phyloP scores from a whole-genome alignment of 2,329 filamentous ascomycete genomes.

The Exophiala bonariae region DNA sequence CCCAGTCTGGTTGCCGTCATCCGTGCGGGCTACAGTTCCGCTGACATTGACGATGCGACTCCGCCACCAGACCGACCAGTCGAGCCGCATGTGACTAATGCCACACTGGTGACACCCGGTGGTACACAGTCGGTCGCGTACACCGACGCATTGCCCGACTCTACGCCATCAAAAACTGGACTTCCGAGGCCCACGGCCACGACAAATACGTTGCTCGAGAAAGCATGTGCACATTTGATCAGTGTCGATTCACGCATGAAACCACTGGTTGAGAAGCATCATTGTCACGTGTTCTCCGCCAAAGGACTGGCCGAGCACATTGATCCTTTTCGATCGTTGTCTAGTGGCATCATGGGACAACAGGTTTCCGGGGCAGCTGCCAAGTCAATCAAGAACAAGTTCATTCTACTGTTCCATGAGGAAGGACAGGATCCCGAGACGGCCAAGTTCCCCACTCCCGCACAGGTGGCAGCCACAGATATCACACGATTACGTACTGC shows the following conservation, averaged over 20 bases:
- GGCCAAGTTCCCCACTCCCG: conserved; percentile 70
- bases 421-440: conserved; percentile 32
- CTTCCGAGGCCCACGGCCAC: conserved; percentile 52
- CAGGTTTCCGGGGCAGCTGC: conserved; percentile 94
- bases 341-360: conserved; percentile 89
- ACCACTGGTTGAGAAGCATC: conserved; percentile 70
- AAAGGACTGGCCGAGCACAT: conserved; percentile 80
- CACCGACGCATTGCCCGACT: conserved; percentile 40
- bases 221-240: conserved; percentile 74
- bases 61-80: conserved; percentile 45
- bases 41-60: conserved; percentile 40
- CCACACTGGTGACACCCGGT: conserved; percentile 48
- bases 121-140: conserved; percentile 49
- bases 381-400: conserved; percentile 82
- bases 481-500: conserved; percentile 74
- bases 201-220: conserved; percentile 70
- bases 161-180: conserved; percentile 41
- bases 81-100: conserved; percentile 49
- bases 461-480: conserved; percentile 64
- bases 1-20: conserved; percentile 51
- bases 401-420: conserved; percentile 72
- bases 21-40: conserved; percentile 42
- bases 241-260: conserved; percentile 71
- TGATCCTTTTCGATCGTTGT: conserved; percentile 82
- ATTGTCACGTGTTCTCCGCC: conserved; percentile 76